Evolutionary conservation across 345 rosid species (phyloP).

Genomic region (Mangifera indica): DNA sequence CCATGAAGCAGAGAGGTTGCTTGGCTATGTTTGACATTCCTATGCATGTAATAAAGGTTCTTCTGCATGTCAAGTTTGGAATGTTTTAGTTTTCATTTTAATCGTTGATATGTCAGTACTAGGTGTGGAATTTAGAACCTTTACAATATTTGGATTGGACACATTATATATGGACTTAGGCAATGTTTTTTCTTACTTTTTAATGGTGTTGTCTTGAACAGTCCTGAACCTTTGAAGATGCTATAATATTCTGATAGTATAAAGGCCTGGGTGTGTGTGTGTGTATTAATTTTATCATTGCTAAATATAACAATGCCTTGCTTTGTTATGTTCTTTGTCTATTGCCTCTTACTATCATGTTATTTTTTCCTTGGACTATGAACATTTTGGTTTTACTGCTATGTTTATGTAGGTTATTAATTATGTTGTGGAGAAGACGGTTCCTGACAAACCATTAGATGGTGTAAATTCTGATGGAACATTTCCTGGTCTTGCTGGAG

Average conservation of each 20-base stretch:
- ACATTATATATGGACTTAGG: too few species aligned
- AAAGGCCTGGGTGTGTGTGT: not conserved
- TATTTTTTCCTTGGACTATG: not conserved
- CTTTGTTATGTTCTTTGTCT: not conserved
- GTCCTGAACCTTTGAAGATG: not conserved
- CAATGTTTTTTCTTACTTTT: too few species aligned
- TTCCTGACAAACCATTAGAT: constrained; percentile 77
- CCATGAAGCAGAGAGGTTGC: not conserved
- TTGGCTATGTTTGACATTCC: not conserved
- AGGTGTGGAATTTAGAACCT: not conserved
- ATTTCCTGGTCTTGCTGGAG: constrained; percentile 58
- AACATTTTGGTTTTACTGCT: constrained; percentile 8
- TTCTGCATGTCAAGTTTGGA: not conserved
- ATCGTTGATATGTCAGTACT: not conserved
- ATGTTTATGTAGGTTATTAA: constrained; percentile 72
- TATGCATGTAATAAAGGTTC: constrained; percentile 6
- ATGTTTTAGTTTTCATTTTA: not conserved
- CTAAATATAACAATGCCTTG: not conserved
- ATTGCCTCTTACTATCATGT: not conserved
- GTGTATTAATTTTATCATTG: not conserved
- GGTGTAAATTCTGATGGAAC: constrained; percentile 54
- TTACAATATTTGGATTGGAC: not conserved
- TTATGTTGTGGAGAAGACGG: constrained; percentile 91
- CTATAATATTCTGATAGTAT: not conserved
- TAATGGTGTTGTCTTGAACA: not conserved